Base-by-base conservation (phyloP, 2,329 filamentous ascomycete species). In the Colletotrichum echinochloae region DNA sequence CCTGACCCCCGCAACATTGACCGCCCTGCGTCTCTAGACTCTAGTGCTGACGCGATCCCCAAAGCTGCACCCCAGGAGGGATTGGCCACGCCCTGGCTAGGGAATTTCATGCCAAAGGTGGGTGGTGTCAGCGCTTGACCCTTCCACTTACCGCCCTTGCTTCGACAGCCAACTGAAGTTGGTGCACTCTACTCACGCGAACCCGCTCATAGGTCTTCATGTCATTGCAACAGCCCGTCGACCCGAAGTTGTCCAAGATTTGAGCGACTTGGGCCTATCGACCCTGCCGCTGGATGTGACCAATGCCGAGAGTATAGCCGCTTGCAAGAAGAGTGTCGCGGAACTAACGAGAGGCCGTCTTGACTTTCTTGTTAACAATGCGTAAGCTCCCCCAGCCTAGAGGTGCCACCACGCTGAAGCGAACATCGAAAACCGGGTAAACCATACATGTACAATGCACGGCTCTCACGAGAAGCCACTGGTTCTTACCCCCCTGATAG, bases 361-460 rank as follows among this genome's bases (percentile, higher is more conserved):
- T 6, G 87, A 90, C 73, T 83, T 89, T 55, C 85, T 90, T 23
- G 83, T 90, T 59, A 90, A 89, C 78, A 90, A 90, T 71, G 87
- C 88, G 86, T 88, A 73, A 71, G 20, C n/a, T 49, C n/a, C 44
- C 23, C 28, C 26, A 16, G 4, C 11, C 54, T n/a, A 20, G 23
- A 33, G n/a, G 20, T 54, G 20, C 11, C 5, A 16, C 16, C 3
- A 9, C 11, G 8, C 11, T 16, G 30, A 16, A 16, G 20, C 30
- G 30, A 35, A 8, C 20, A 35, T 6, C 1, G 14, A 16, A 1
- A 5, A 46, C 41, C 41, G 8, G 41, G 14, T 37, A 1, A 16
- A 23, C 12, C 11, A 30, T 9, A n/a, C 3, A 16, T 23, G 2
- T n/a, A 16, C n/a, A 14, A 20, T 54, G 39, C 12, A 26, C 12